Evolutionary conservation across 768 basidiomycete species (phyloP).

Genomic region (Mycena belliarum): DNA sequence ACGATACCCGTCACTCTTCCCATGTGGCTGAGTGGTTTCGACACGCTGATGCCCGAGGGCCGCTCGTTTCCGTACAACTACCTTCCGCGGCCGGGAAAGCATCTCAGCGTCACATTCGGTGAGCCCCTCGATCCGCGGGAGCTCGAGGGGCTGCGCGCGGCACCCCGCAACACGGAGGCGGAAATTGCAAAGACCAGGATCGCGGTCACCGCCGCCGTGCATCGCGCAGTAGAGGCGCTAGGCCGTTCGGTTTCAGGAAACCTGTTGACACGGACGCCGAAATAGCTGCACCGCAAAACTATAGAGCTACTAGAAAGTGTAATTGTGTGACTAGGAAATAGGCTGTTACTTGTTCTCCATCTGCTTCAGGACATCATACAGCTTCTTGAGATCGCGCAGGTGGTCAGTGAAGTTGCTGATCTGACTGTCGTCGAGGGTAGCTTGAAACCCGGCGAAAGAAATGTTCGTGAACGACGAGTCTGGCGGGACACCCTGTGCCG

Average conservation of each 20-base stretch:
- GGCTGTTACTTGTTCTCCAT: constrained; percentile 7
- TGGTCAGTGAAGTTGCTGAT: constrained; percentile 18
- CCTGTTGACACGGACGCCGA: constrained; percentile 25
- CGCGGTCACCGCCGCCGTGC: constrained; percentile 55
- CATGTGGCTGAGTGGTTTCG: constrained; percentile 94
- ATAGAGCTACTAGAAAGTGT: not conserved
- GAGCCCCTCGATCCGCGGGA: constrained; percentile 57
- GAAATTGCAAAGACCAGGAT: constrained; percentile 46
- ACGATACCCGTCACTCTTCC: constrained; percentile 82
- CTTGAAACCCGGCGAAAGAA: constrained; percentile 8
- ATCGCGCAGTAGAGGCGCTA: constrained; percentile 51
- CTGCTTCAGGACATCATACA: constrained; percentile 16
- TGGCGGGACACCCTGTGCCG: not conserved
- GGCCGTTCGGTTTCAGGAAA: constrained; percentile 52
- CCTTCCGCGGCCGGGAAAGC: constrained; percentile 60
- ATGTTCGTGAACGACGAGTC: constrained; percentile 7
- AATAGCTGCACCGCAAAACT: no score
- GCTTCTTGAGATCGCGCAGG: constrained; percentile 20
- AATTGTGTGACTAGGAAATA: not conserved
- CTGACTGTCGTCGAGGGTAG: constrained; percentile 16
- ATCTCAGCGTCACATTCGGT: constrained; percentile 79
- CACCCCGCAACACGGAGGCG: constrained; percentile 11
- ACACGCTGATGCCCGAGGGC: constrained; percentile 88
- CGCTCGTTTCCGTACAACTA: constrained; percentile 74
- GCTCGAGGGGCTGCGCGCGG: constrained; percentile 27